Evolutionary conservation across 768 basidiomycete genomes (phyloP).

Genomic region (Neoboletus magnificus): DNA sequence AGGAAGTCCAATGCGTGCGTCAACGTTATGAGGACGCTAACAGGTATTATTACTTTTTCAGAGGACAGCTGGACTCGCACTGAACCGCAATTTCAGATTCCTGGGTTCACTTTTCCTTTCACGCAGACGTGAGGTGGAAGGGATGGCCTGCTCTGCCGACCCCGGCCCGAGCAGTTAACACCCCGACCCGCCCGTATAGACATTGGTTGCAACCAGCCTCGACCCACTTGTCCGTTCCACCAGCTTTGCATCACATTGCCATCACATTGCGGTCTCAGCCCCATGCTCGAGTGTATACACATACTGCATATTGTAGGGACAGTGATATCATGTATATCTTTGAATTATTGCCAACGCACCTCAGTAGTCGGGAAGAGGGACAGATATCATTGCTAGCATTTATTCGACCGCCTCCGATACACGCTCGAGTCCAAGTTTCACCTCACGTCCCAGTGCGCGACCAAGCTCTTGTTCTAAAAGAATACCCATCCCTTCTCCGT

Average conservation of each 20-base stretch:
- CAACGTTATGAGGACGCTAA: constrained; percentile 65
- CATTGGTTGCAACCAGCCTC: background rate
- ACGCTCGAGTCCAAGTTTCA: constrained; percentile 30
- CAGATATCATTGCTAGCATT: background rate
- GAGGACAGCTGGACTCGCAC: background rate
- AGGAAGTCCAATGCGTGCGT: constrained; percentile 48
- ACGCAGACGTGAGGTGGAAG: constrained; percentile 41
- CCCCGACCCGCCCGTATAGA: background rate
- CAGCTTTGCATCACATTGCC: background rate
- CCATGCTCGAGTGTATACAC: background rate
- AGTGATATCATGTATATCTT: constrained; percentile 3
- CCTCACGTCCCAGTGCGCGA: constrained; percentile 34
- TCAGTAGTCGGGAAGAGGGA: background rate
- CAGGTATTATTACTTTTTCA: constrained; percentile 40
- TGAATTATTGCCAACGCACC: background rate
- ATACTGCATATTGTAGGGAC: constrained; percentile 8
- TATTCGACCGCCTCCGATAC: constrained; percentile 24
- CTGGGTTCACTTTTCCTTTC: constrained; percentile 65
- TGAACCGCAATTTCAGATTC: constrained; percentile 39
- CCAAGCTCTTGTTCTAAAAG: constrained; percentile 73
- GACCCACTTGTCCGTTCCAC: background rate
- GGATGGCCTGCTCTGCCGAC: background rate
- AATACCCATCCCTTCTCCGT: constrained; percentile 54
- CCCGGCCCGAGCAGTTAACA: background rate
- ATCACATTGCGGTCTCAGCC: background rate